Evolutionary conservation across 2,329 filamentous ascomycete genomes (phyloP), one percentile per base, ranked within the genome.

Genomic region (Paradendryphiella salina): DNA sequence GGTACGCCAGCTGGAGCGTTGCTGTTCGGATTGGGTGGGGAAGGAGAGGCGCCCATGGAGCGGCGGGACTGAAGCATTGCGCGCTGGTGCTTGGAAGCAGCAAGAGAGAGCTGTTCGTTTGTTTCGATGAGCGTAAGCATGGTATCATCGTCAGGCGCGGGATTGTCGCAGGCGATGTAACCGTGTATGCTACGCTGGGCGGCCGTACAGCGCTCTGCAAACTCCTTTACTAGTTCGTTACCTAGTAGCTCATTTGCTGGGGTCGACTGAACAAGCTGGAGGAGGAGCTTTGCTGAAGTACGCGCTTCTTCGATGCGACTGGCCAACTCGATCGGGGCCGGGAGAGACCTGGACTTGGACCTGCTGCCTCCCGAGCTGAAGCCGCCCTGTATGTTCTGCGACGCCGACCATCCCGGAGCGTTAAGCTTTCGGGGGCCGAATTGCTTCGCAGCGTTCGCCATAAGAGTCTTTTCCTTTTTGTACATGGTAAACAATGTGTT

Each of bases 91-190:
- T 90, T 86, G 57, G 85, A 94, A 33, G 93, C 80, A 0, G 92
- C 87, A 36, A 89, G 84, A 54, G 90, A 89, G 23, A 99, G 79
- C 69, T 93, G 88, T 73, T 97, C 94, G 70, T 96, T 96, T 11
- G 90, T 94, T 73, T 96, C 91, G 66, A 99, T 96, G 55, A 99
- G 78, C 11, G 85, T 92, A 69, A 94, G 85, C 82, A 97, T 90
- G 1, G 93, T 97, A 61, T 96, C 88, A 65, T 96, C 93, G 72
- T 97, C 94, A 0, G 93, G 92, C 1, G 83, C 71, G 0, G 93
- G 92, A 68, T 90, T 83, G 49, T 88, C 85, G 38, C 86, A 84
- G 34, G 85, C 80, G 79, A 97, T 96, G 75, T 95, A 97, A 26
- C 80, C 80, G 66, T 96, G 91, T 62, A 97, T 85, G 67, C 88